phyloP scores from a whole-genome alignment of 1,284 basidiomycete genomes.

The Entoloma clypeatum region DNA sequence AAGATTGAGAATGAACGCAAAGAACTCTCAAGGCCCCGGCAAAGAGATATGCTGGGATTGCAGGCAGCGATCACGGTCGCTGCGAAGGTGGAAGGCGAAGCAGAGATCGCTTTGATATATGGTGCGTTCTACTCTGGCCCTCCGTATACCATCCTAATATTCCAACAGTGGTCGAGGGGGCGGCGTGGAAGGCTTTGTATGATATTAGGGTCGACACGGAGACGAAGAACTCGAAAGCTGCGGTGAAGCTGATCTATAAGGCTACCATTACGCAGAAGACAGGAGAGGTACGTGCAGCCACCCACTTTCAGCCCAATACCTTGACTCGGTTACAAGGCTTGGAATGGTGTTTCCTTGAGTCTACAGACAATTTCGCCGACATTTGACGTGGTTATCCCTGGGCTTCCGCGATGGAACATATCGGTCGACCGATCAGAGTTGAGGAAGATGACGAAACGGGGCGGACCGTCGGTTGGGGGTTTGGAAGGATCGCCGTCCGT shows the following conservation, averaged over 20 bases:
- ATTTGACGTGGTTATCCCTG: no score
- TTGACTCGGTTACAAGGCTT: no score
- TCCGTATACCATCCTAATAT: neutral
- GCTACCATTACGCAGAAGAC: slow-evolving; percentile 31
- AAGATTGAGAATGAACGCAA: slow-evolving; percentile 22
- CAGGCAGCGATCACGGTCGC: slow-evolving; percentile 30
- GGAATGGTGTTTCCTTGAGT: no score
- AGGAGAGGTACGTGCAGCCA: no score
- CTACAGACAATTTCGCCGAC: no score
- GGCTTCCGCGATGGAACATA: no score
- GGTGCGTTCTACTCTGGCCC: slow-evolving; percentile 20
- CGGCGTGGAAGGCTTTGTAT: slow-evolving; percentile 31
- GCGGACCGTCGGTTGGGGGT: no score
- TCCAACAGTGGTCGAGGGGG: slow-evolving; percentile 23
- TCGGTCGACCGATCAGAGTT: no score
- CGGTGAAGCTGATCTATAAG: slow-evolving; percentile 32
- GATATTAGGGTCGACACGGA: slow-evolving; percentile 34
- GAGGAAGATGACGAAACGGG: no score
- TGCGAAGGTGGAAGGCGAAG: slow-evolving; percentile 28
- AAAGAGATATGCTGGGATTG: slow-evolving; percentile 20
- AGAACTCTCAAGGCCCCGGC: slow-evolving; percentile 15
- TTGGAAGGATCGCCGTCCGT: no score
- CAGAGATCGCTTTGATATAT: slow-evolving; percentile 32
- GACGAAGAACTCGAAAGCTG: slow-evolving; percentile 26
- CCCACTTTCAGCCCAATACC: no score